Evolutionary conservation across 805 yeast genomes (phyloP).

Genomic region (Torulaspora quercuum): DNA sequence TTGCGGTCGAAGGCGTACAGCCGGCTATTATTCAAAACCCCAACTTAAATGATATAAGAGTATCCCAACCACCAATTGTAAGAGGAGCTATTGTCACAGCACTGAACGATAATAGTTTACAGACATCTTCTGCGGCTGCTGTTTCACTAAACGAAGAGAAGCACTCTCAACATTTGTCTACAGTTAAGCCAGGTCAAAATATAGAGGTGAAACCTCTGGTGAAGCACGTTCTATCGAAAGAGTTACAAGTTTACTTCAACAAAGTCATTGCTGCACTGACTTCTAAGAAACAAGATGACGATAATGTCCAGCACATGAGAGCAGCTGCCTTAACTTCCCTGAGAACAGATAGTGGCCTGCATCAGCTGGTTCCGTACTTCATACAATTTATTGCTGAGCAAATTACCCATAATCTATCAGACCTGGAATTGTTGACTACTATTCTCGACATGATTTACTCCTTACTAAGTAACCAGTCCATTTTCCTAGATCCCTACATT

Average conservation of each 20-base stretch:
- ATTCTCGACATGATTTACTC: constrained; percentile 90
- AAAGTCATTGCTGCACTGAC: constrained; percentile 78
- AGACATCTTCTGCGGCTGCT: constrained; percentile 29
- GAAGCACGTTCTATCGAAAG: constrained; percentile 91
- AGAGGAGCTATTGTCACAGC: constrained; percentile 80
- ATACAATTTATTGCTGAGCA: constrained; percentile 96
- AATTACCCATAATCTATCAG: constrained; percentile 78
- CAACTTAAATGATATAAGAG: constrained; percentile 63
- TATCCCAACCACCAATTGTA: constrained; percentile 64
- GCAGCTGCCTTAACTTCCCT: constrained; percentile 82
- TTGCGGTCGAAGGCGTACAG: constrained; percentile 97
- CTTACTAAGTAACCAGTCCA: constrained; percentile 72
- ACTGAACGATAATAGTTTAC: constrained; percentile 47
- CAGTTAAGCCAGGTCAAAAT: constrained; percentile 41
- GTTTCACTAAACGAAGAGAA: constrained; percentile 24
- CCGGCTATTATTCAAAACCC: constrained; percentile 98
- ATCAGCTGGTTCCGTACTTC: constrained; percentile 93
- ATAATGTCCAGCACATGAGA: constrained; percentile 44
- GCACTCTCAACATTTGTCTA: constrained; percentile 30
- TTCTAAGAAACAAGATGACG: constrained; percentile 46
- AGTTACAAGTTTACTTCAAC: constrained; percentile 89
- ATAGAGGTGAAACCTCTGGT: constrained; percentile 82
- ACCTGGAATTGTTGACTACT: constrained; percentile 65
- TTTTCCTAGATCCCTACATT: constrained; percentile 90
- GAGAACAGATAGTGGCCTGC: constrained; percentile 90